Evolutionary conservation across 495 filamentous ascomycete genomes (phyloP).

Genomic region (Tuber magnatum): DNA sequence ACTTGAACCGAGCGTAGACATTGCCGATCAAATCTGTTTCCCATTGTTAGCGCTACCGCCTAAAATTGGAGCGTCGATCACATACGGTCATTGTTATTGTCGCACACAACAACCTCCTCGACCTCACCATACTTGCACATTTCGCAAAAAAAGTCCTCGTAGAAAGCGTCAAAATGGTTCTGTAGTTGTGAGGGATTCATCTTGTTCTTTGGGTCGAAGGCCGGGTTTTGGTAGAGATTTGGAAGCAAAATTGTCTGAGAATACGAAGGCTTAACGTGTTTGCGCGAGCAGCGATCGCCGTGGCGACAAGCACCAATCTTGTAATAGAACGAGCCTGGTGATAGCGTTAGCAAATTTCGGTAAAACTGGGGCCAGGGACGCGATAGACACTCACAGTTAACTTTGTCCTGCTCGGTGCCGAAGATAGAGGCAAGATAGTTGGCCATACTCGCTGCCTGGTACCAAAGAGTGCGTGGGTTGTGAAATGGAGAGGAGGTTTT

Average conservation of each 20-base stretch:
- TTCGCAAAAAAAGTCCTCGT: constrained; percentile 99
- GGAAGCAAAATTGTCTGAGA: constrained; percentile 94
- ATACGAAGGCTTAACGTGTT: constrained; percentile 99
- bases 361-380: constrained; percentile 44
- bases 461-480: neutral
- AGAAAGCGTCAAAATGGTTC: constrained; percentile 99
- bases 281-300: constrained; percentile 93
- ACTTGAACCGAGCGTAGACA: constrained; percentile 99
- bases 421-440: constrained; percentile 99
- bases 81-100: constrained; percentile 94
- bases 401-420: constrained; percentile 98
- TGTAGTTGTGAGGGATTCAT: constrained; percentile 92
- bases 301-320: constrained; percentile 98
- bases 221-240: constrained; percentile 98
- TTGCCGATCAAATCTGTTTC: constrained; percentile 87
- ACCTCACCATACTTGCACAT: constrained; percentile 91
- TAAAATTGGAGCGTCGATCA: constrained; percentile 34
- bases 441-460: constrained; percentile 46
- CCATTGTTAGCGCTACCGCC: constrained; percentile 1
- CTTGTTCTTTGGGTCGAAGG: constrained; percentile 92
- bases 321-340: constrained; percentile 67
- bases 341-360: constrained; percentile 12
- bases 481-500: neutral
- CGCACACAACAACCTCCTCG: constrained; percentile 83
- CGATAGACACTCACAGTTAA: constrained; percentile 47